Evolutionary conservation across 164 flowering plant species (phyloP).

Genomic region (Chimonanthus salicifolius): DNA sequence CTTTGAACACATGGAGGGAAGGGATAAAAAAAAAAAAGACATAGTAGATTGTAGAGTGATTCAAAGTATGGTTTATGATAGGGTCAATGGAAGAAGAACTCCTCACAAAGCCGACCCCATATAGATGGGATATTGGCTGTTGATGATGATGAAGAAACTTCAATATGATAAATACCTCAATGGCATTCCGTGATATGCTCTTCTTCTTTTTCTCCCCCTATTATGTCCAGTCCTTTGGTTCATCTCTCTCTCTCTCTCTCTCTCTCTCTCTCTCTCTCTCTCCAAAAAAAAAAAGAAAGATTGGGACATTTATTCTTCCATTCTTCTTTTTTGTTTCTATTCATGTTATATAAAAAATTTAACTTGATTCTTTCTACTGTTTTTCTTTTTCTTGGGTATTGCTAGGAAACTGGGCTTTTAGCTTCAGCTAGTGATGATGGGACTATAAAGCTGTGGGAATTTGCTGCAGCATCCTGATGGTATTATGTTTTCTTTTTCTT

Average conservation of each 20-base stretch:
- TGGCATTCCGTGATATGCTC: neutral
- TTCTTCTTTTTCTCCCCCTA: neutral
- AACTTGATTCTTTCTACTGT: neutral
- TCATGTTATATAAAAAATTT: neutral
- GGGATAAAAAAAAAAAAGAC: too few species aligned
- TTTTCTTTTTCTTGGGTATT: neutral
- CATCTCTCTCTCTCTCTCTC: neutral
- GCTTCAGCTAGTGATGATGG: slow-evolving; percentile 94
- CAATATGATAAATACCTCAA: too few species aligned
- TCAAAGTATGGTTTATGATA: too few species aligned
- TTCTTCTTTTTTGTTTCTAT: neutral
- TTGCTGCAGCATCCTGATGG: slow-evolving; percentile 28
- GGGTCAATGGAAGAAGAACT: too few species aligned
- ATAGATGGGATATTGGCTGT: too few species aligned
- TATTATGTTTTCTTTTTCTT: neutral
- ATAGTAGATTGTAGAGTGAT: too few species aligned
- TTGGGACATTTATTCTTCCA: neutral
- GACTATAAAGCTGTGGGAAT: slow-evolving; percentile 80
- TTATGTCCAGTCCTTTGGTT: neutral
- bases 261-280: neutral
- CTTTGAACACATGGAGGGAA: too few species aligned
- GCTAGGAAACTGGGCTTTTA: slow-evolving; percentile 34
- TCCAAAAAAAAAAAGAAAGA: neutral
- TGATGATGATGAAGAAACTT: too few species aligned
- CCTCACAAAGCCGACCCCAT: too few species aligned